Evolutionary conservation across 768 basidiomycete species (phyloP).

Genomic region (Lactarius evosmus): DNA sequence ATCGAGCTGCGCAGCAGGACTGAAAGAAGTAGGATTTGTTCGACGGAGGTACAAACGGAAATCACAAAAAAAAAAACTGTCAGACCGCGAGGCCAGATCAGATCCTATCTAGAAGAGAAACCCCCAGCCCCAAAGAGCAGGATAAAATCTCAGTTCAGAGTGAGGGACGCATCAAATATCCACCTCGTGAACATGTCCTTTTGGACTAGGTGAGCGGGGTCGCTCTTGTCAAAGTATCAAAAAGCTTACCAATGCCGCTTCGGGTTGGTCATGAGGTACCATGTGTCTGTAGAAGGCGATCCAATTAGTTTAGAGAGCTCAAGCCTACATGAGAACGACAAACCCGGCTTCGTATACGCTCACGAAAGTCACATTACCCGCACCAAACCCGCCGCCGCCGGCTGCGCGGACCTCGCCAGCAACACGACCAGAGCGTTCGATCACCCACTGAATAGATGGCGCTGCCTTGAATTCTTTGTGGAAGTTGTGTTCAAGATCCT

Average conservation of each 20-base stretch:
- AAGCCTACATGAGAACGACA: constrained; percentile 30
- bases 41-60: not conserved
- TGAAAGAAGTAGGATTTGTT: not conserved
- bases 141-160: constrained; percentile 25
- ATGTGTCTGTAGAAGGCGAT: constrained; percentile 55
- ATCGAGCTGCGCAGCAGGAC: not conserved
- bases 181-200: constrained; percentile 62
- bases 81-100: not conserved
- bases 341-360: constrained; percentile 78
- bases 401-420: constrained; percentile 72
- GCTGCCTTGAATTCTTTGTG: constrained; percentile 54
- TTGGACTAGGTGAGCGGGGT: constrained; percentile 16
- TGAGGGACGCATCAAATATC: constrained; percentile 52
- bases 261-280: constrained; percentile 89
- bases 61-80: not conserved
- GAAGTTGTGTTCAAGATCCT: constrained; percentile 59
- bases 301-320: not conserved
- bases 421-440: constrained; percentile 46
- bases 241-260: constrained; percentile 67
- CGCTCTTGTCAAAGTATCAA: constrained; percentile 1
- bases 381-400: constrained; percentile 57
- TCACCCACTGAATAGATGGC: constrained; percentile 54
- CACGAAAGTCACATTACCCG: constrained; percentile 86
- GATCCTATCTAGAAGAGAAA: not conserved
- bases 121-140: not conserved